phyloP scores from a whole-genome alignment of 2,329 filamentous ascomycete species.

The Pseudopithomyces maydicus region DNA sequence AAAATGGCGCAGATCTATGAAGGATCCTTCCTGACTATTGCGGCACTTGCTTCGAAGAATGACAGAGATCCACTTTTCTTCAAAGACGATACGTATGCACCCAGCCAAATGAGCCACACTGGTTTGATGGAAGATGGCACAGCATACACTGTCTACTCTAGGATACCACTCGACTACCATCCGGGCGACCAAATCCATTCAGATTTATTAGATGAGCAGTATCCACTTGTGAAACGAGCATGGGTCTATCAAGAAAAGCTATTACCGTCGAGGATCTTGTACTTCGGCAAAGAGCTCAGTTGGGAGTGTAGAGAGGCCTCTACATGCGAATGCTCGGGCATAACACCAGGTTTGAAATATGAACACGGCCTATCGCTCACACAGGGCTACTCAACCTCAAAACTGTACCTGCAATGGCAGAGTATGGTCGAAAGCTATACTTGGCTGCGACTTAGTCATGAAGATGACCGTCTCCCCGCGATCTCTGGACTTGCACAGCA shows the following conservation, averaged over 20 bases:
- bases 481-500: not conserved
- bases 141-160: not conserved
- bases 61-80: not conserved
- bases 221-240: not conserved
- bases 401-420: not conserved
- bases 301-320: not conserved
- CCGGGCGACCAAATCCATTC: not conserved
- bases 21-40: not conserved
- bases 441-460: not conserved
- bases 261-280: not conserved
- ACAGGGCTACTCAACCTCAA: not conserved
- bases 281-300: not conserved
- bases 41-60: not conserved
- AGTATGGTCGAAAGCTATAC: not conserved
- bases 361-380: not conserved
- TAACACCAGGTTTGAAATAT: not conserved
- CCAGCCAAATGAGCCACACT: not conserved
- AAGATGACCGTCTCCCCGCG: not conserved
- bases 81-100: not conserved
- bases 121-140: not conserved
- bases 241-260: not conserved
- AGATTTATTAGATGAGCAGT: not conserved
- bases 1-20: not conserved
- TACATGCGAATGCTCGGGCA: not conserved
- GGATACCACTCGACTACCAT: not conserved